Evolutionary conservation across 768 basidiomycete species (phyloP).

Genomic region (Phylloporus scabripes): DNA sequence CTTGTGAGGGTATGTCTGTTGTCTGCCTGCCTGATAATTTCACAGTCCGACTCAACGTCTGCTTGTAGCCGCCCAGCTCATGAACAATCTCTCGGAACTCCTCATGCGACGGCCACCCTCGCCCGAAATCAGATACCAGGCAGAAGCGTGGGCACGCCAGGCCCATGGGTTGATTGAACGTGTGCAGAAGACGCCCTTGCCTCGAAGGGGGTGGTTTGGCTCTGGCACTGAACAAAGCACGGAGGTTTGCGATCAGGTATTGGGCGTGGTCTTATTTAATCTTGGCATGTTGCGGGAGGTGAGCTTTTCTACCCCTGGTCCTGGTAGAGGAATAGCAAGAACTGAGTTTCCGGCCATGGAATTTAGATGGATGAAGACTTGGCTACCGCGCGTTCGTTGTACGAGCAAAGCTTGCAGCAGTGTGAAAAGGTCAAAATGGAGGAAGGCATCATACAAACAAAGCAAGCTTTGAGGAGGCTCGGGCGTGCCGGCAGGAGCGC

Average conservation of each 20-base stretch:
- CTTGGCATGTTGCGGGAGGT: slow-evolving; percentile 51
- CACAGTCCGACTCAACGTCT: background rate
- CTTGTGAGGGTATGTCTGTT: slow-evolving; percentile 50
- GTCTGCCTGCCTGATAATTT: background rate
- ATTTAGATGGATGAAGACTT: slow-evolving; percentile 32
- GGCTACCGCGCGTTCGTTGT: slow-evolving; percentile 26
- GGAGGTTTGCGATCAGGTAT: slow-evolving; percentile 48
- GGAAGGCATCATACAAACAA: slow-evolving; percentile 34
- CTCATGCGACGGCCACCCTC: slow-evolving; percentile 35
- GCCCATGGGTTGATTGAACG: slow-evolving; percentile 35
- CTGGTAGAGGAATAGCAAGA: background rate
- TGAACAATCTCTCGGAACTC: slow-evolving; percentile 45
- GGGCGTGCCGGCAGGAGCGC: background rate
- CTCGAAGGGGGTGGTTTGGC: slow-evolving; percentile 18
- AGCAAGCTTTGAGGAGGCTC: slow-evolving; percentile 31
- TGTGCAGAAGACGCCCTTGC: slow-evolving; percentile 15
- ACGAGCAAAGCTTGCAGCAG: slow-evolving; percentile 29
- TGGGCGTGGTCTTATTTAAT: slow-evolving; percentile 58
- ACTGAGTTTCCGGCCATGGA: background rate
- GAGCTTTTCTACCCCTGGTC: background rate
- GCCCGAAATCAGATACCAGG: slow-evolving; percentile 35
- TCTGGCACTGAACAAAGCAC: slow-evolving; percentile 21
- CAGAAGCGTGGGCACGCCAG: slow-evolving; percentile 59
- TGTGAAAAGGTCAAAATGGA: slow-evolving; percentile 28
- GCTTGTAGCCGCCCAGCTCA: slow-evolving; percentile 39